These are phyloP conservation scores for Scheffersomyces coipomensis DNA, from an alignment of 805 yeast genomes.

Conservation along the genomic window DNA sequence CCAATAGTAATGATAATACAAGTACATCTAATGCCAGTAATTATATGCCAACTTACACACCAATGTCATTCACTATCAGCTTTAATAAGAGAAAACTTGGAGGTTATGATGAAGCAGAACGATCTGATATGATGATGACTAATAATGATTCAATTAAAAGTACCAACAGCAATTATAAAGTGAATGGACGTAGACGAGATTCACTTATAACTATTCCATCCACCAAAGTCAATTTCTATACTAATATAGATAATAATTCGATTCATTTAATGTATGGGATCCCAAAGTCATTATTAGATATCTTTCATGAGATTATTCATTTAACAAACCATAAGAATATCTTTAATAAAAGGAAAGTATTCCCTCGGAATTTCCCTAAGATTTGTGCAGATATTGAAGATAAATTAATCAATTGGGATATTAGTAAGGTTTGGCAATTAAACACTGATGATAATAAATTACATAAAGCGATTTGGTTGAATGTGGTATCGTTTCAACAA, in stretches of 20 bases:
- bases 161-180: no score
- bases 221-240: neutral
- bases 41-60: constrained; percentile 9
- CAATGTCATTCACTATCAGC: constrained; percentile 26
- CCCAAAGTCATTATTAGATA: constrained; percentile 44
- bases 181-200: no score
- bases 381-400: constrained; percentile 57
- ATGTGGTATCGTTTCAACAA: constrained; percentile 36
- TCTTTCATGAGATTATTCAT: constrained; percentile 45
- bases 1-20: no score
- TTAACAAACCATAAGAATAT: constrained; percentile 53
- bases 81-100: constrained; percentile 15
- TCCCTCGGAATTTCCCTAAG: constrained; percentile 55
- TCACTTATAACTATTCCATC: neutral
- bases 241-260: constrained; percentile 14
- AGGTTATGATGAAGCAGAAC: constrained; percentile 3
- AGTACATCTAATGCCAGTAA: no score
- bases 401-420: constrained; percentile 44
- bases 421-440: constrained; percentile 38
- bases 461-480: constrained; percentile 35
- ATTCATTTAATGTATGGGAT: constrained; percentile 47
- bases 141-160: neutral
- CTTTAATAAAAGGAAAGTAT: constrained; percentile 35
- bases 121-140: neutral
- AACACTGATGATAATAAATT: constrained; percentile 20